Conservation (phyloP, 345 rosid genomes). For the Xanthoceras sorbifolium region DNA sequence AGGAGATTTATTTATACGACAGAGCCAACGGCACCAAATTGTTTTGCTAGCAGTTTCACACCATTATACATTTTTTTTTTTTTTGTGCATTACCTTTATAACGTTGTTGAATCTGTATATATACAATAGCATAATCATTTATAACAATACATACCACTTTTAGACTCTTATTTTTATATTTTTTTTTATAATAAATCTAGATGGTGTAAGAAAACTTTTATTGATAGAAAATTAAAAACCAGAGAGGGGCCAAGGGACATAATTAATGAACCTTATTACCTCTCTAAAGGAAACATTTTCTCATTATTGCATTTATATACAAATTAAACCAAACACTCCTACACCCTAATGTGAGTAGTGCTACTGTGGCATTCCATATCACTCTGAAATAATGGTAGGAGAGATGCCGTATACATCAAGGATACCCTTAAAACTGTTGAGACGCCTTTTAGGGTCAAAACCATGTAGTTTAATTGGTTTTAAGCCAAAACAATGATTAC, state of each 20-base stretch:
- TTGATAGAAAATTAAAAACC: neutral
- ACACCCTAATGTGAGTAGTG: neutral
- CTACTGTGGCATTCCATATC: neutral
- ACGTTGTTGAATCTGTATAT: neutral
- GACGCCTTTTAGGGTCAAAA: neutral
- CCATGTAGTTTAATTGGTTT: neutral
- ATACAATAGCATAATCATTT: neutral
- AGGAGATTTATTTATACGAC: neutral
- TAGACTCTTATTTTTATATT: too few relatives aligned
- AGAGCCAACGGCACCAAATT: neutral
- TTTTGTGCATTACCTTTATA: neutral
- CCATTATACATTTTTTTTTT: neutral
- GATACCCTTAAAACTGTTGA: neutral
- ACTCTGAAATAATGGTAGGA: neutral
- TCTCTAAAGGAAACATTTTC: neutral
- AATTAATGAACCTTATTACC: neutral
- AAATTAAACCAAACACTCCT: too few relatives aligned
- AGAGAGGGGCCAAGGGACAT: neutral
- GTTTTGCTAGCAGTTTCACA: neutral
- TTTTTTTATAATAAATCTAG: neutral
- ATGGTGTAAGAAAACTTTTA: neutral
- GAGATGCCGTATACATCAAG: neutral
- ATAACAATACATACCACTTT: too few relatives aligned
- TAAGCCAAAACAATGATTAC: neutral
- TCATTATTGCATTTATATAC: neutral